Percentiles rank a stretch among this genome's conserved stretches.
Conservation (phyloP, 495 filamentous ascomycete species). For the Lepraria neglecta region DNA sequence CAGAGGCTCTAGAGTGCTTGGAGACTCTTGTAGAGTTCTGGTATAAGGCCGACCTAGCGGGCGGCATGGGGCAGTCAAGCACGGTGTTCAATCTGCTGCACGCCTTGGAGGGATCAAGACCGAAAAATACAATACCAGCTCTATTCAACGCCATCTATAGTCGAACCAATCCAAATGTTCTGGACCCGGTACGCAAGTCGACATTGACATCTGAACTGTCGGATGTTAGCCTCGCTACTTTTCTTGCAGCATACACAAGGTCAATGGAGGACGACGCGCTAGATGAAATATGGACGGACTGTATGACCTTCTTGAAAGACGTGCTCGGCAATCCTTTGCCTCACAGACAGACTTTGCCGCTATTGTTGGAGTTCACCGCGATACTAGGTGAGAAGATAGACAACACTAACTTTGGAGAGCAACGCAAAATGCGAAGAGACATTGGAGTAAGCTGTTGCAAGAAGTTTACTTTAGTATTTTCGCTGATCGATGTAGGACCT, state of each 20-base stretch:
- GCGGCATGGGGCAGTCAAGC: constrained; percentile 33
- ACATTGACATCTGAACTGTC: constrained; percentile 76
- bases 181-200: constrained; percentile 76
- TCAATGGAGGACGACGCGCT: constrained; percentile 97
- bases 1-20: constrained; percentile 89
- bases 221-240: constrained; percentile 76
- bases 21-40: constrained; percentile 86
- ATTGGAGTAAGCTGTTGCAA: constrained; percentile 58
- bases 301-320: constrained; percentile 83
- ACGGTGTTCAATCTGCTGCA: constrained; percentile 76
- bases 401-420: constrained; percentile 96
- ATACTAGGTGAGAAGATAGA: constrained; percentile 90
- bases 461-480: background rate
- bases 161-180: constrained; percentile 72
- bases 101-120: constrained; percentile 83
- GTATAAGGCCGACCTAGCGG: constrained; percentile 41
- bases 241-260: constrained; percentile 79
- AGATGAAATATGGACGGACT: constrained; percentile 97
- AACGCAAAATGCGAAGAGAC: constrained; percentile 87
- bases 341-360: constrained; percentile 82
- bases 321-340: constrained; percentile 91
- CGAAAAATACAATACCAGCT: constrained; percentile 89
- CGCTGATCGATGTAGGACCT: constrained; percentile 61
- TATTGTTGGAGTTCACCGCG: constrained; percentile 79
- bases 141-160: constrained; percentile 97